Evolutionary conservation across 768 basidiomycete genomes (phyloP), one percentile per base, ranked within the genome.

Genomic region (Amanita molliuscula): DNA sequence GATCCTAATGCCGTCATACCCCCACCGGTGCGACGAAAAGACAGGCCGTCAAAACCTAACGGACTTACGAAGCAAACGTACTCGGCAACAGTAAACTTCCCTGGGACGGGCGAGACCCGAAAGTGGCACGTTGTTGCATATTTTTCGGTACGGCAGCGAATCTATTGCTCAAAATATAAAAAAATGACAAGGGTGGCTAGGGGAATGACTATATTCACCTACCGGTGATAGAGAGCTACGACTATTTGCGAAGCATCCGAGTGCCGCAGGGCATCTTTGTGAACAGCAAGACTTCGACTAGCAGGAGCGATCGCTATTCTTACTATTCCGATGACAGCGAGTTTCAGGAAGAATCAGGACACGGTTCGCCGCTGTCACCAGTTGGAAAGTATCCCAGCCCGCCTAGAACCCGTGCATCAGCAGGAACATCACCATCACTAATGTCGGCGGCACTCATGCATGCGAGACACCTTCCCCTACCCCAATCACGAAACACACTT

Each of bases 81-180:
- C 59, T 88, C 85, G 6, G 86, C 85, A 25, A 77, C 80, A 34
- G 84, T 87, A 40, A 73, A 81, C 59, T 68, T 81, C 52, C 81
- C 79, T 34, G 80, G 77, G 44, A 67, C 73, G 34, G 68, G 67
- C 48, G 73, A 74, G 47, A 73, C 75, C 25, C 75, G 78, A 37
- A 87, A 87, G 73, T 89, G 86, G 86, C 86, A 89, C 66, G 75
- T 88, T 44, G 85, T 87, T 50, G 84, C 85, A 41, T 88, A 88
- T 69, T 88, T 88, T 64, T 87, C 60, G 61, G 76, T 58, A 46
- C 42, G 43, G 38, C 52, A 34, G 50, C 43, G 10, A 51, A 26
- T 18, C 18, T 29, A 21, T 28, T 25, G 9, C 15, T 10, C 20
- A 7, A 44, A 8, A 21, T 20, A 23, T 25, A 34, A 20, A 13